These are phyloP conservation scores for Penicillium odoratum DNA, from an alignment of 495 filamentous ascomycete genomes.

Conservation along the genomic window DNA sequence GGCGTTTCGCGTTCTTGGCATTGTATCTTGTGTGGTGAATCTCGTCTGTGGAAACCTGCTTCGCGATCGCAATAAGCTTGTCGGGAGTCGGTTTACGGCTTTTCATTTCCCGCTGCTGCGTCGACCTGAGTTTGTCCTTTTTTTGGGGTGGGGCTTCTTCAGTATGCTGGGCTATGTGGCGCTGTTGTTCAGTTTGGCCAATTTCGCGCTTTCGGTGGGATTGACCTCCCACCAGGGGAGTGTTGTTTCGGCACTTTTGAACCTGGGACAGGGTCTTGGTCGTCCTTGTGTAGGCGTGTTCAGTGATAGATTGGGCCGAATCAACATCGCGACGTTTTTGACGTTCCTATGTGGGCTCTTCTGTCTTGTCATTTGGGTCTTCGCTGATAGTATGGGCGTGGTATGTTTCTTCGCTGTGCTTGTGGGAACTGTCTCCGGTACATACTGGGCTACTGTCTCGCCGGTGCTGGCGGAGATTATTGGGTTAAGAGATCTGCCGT, in stretches of 20 bases:
- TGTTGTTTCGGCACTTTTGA: constrained; percentile 70
- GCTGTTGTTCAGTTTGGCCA: constrained; percentile 73
- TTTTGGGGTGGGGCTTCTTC: constrained; percentile 68
- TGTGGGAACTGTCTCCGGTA: constrained; percentile 68
- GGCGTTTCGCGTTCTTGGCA: constrained; percentile 72
- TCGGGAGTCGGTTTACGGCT: constrained; percentile 60
- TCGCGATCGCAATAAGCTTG: constrained; percentile 66
- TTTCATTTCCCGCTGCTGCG: constrained; percentile 65
- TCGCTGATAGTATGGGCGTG: constrained; percentile 62
- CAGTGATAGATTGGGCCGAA: constrained; percentile 68
- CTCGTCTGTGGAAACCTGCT: constrained; percentile 60
- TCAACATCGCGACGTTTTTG: constrained; percentile 68
- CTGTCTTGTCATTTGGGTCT: constrained; percentile 73
- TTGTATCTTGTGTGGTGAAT: constrained; percentile 66
- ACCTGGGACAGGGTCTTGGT: constrained; percentile 67
- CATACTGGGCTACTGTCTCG: constrained; percentile 68
- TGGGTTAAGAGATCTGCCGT: constrained; percentile 68
- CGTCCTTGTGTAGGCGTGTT: constrained; percentile 72
- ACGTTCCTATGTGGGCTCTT: constrained; percentile 66
- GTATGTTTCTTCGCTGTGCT: constrained; percentile 72
- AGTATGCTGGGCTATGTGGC: constrained; percentile 75
- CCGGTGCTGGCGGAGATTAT: constrained; percentile 80
- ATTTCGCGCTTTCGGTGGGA: constrained; percentile 68
- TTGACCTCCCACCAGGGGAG: constrained; percentile 67
- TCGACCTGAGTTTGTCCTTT: constrained; percentile 60